Evolutionary conservation across 2,329 filamentous ascomycete genomes (phyloP), one percentile per base, ranked within the genome.

Genomic region (Fusarium compactum): DNA sequence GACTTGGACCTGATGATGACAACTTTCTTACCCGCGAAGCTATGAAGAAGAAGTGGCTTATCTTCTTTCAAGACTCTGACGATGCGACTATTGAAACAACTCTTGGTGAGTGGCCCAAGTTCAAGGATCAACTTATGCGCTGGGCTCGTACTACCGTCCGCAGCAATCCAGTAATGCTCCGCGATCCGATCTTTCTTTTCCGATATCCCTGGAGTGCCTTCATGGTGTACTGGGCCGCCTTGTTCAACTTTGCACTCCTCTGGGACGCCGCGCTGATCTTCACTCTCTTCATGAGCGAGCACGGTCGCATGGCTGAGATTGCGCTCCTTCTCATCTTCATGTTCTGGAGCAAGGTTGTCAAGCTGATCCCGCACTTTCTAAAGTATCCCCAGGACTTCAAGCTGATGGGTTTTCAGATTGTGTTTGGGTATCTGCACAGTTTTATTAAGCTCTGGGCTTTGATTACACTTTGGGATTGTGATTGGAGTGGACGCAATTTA

Each of bases 111-210:
- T 81, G 79, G 71, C 75, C 78, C 5, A 86, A 86, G 70, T 90
- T 88, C 71, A 70, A 81, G 6, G 74, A 76, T 1, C 88, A 91
- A 69, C 84, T 86, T 43, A 55, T 85, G 10, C 83, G 88, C 15
- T 91, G 87, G 89, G 82, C 82, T 0, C 82, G 89, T 3, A 88
- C 87, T 0, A 89, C 85, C 0, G 90, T 85, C 81, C 82, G 89
- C 8, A 86, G 83, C 58, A 90, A 90, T 73, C 73, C 81, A 1
- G 83, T 81, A 4, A 83, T 83, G 29, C 80, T 91, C 80, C 56
- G 71, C 2, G 82, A 87, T 67, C 83, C 83, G 0, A 2, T 5
- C 1, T 77, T 76, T 2, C 8, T 73, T 1, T 25, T 6, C 1
- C 54, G 65, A 0, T 76, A 77, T 11, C 48, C 68, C 0, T 91